Conservation (phyloP, 2,329 filamentous ascomycete species). For the Colletotrichum plurivorum region DNA sequence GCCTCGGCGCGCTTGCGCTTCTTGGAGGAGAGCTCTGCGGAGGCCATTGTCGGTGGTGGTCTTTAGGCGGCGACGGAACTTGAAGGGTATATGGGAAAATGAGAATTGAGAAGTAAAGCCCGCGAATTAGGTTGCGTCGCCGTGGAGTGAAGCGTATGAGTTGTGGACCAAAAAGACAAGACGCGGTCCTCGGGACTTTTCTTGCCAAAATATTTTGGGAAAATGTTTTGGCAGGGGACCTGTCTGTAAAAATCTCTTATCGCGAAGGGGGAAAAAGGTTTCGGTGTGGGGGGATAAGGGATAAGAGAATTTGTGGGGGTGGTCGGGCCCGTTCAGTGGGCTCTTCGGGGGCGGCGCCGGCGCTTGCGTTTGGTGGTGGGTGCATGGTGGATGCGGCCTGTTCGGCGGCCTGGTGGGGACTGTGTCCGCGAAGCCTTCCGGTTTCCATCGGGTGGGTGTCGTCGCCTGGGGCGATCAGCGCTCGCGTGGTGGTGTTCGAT, state of each 20-base stretch:
- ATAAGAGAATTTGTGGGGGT: slow-evolving; percentile 16
- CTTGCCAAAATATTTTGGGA: slow-evolving; percentile 7
- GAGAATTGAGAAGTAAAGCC: too few relatives aligned
- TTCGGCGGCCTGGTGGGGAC: slow-evolving; percentile 35
- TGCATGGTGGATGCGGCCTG: slow-evolving; percentile 14
- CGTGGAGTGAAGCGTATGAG: neutral
- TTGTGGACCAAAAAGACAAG: neutral
- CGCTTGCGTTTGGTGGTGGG: neutral
- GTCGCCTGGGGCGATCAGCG: neutral
- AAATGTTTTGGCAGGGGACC: neutral
- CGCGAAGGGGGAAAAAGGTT: slow-evolving; percentile 19
- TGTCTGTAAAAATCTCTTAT: slow-evolving; percentile 25
- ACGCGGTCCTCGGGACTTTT: neutral
- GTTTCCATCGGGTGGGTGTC: neutral
- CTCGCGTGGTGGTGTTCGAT: neutral
- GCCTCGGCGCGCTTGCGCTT: slow-evolving; percentile 45
- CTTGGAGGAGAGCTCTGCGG: slow-evolving; percentile 41
- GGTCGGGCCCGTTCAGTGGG: slow-evolving; percentile 13
- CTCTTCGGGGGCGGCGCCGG: slow-evolving; percentile 17
- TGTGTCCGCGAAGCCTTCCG: too few relatives aligned
- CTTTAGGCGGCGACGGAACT: too few relatives aligned
- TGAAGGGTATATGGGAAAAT: too few relatives aligned
- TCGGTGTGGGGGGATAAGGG: slow-evolving; percentile 34
- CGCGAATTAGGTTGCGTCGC: too few relatives aligned
- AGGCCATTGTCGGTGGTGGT: slow-evolving; percentile 13